Evolutionary conservation across 2,329 filamentous ascomycete species (phyloP).

Genomic region (Bipolaris victoriae): DNA sequence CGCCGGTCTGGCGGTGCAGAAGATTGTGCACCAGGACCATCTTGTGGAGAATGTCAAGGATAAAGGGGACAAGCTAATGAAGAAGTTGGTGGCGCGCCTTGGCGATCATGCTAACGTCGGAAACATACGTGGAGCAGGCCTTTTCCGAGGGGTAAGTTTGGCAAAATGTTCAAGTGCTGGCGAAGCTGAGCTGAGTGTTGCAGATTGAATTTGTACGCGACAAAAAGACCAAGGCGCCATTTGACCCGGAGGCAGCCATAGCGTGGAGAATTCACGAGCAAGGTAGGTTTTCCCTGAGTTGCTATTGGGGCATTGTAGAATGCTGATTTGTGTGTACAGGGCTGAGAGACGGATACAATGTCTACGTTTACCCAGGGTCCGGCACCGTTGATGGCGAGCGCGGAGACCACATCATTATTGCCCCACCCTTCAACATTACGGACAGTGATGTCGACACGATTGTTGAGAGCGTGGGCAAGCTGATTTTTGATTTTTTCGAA

Average conservation of each 20-base stretch:
- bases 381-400: slow-evolving; percentile 64
- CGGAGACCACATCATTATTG: slow-evolving; percentile 73
- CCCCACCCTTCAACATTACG: slow-evolving; percentile 71
- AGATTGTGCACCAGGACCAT: slow-evolving; percentile 62
- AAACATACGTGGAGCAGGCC: slow-evolving; percentile 65
- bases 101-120: slow-evolving; percentile 60
- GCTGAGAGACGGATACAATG: slow-evolving; percentile 53
- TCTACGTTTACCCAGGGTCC: slow-evolving; percentile 68
- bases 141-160: slow-evolving; percentile 62
- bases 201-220: slow-evolving; percentile 65
- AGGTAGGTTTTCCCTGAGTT: slow-evolving; percentile 42
- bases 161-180: neutral
- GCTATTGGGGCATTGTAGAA: neutral
- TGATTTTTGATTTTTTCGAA: slow-evolving; percentile 59
- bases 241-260: slow-evolving; percentile 54
- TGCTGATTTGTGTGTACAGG: slow-evolving; percentile 35
- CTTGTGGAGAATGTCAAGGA: slow-evolving; percentile 64
- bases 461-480: slow-evolving; percentile 57
- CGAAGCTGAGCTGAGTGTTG: slow-evolving; percentile 12
- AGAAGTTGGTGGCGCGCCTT: slow-evolving; percentile 54
- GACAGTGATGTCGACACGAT: slow-evolving; percentile 63
- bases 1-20: slow-evolving; percentile 67
- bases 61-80: slow-evolving; percentile 60
- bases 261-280: slow-evolving; percentile 59
- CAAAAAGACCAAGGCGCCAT: slow-evolving; percentile 61